Evolutionary conservation across 2,329 filamentous ascomycete genomes (phyloP).

Genomic region (Microascus cirrosus): DNA sequence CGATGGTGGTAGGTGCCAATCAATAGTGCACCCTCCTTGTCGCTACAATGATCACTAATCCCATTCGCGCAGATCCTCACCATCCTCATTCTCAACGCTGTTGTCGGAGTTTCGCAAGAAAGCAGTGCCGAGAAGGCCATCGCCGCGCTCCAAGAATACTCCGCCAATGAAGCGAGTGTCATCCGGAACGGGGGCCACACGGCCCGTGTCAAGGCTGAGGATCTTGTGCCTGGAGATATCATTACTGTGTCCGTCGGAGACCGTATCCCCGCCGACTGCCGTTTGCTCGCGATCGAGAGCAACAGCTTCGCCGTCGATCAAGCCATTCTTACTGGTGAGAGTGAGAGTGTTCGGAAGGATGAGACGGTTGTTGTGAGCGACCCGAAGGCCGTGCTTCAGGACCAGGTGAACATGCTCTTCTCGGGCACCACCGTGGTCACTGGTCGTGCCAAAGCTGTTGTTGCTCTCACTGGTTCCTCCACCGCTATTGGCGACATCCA

Average conservation of each 20-base stretch:
- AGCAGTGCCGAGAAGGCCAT: conserved; percentile 98
- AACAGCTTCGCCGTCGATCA: conserved; percentile 97
- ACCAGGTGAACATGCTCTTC: conserved; percentile 96
- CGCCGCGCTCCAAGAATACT: conserved; percentile 96
- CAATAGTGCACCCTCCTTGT: not conserved
- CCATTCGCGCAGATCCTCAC: conserved; percentile 63
- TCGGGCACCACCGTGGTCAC: conserved; percentile 96
- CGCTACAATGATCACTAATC: not conserved
- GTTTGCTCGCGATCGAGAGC: conserved; percentile 81
- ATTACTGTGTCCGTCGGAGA: conserved; percentile 82
- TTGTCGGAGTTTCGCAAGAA: conserved; percentile 97
- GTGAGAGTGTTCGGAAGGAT: conserved; percentile 91
- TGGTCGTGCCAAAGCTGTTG: conserved; percentile 81
- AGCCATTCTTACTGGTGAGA: conserved; percentile 93
- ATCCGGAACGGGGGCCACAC: conserved; percentile 69
- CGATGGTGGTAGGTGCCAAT: conserved; percentile 65
- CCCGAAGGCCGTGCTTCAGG: conserved; percentile 83
- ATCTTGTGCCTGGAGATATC: conserved; percentile 89
- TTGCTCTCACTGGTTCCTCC: conserved; percentile 77
- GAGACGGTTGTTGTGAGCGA: conserved; percentile 56
- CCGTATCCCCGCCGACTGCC: conserved; percentile 88
- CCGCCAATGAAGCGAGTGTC: conserved; percentile 93
- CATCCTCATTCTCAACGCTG: conserved; percentile 89
- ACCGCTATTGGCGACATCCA: conserved; percentile 98
- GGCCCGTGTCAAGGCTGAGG: conserved; percentile 84